Conservation (phyloP, 2,329 filamentous ascomycete species). For the Dissoconium aciculare region DNA sequence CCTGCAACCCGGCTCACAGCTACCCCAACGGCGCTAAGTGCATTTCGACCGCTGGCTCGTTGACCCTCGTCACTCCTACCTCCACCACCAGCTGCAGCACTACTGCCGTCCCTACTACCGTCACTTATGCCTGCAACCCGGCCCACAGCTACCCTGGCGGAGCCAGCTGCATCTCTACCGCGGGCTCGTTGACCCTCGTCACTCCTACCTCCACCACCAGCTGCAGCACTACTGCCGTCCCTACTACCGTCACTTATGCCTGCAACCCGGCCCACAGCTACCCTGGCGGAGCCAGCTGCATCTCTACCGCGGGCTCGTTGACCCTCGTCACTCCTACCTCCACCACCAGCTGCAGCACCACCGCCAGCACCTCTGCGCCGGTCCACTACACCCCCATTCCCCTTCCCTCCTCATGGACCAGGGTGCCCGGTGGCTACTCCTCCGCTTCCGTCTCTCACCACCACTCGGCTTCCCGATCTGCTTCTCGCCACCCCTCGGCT, state of each 20-base stretch:
- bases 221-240: too few relatives aligned
- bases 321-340: conserved; percentile 10
- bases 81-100: not conserved
- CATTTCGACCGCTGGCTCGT: conserved; percentile 7
- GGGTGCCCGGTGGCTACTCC: conserved; percentile 22
- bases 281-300: conserved; percentile 10
- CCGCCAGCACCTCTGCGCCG: not conserved
- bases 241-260: conserved; percentile 2
- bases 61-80: conserved; percentile 7
- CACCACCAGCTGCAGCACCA: conserved; percentile 8
- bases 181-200: conserved; percentile 11
- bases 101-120: too few relatives aligned
- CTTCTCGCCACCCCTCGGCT: too few relatives aligned
- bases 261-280: conserved; percentile 12
- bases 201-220: conserved; percentile 4
- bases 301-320: conserved; percentile 8
- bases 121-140: conserved; percentile 13
- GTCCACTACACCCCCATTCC: not conserved
- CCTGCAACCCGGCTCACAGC: conserved; percentile 9
- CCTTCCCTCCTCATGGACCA: conserved; percentile 7
- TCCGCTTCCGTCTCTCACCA: conserved; percentile 21
- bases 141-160: conserved; percentile 13
- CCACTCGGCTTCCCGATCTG: too few relatives aligned
- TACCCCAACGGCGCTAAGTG: conserved; percentile 12
- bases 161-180: conserved; percentile 10